These are phyloP conservation scores for Leishmania tarentolae DNA, from an alignment of 208 protist species.

Conservation along the genomic window DNA sequence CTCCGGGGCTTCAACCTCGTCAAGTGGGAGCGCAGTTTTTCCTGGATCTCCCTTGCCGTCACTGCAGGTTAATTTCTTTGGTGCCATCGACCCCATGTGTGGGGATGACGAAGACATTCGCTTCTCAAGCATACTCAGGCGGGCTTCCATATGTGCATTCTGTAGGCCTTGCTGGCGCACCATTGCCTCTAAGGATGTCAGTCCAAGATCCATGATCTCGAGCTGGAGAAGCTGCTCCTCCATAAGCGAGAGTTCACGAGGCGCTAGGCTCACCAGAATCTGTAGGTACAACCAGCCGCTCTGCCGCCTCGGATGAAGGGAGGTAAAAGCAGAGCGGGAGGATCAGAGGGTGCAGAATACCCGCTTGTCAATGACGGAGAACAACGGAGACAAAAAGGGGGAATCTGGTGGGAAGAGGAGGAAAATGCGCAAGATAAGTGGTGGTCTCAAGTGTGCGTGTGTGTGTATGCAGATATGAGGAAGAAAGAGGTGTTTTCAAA, in stretches of 20 bases:
- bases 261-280: background rate
- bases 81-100: background rate
- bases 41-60: background rate
- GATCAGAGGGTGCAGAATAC: background rate
- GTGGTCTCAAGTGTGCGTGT: background rate
- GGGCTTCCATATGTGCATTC: slow-evolving; percentile 2
- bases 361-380: background rate
- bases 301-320: background rate
- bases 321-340: background rate
- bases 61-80: background rate
- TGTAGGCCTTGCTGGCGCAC: slow-evolving; percentile 16
- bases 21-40: background rate
- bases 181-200: slow-evolving; percentile 21
- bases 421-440: background rate
- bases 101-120: background rate
- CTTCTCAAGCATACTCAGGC: slow-evolving; percentile 5
- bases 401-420: background rate
- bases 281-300: background rate
- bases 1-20: background rate
- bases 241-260: background rate
- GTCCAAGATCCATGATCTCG: slow-evolving; percentile 10
- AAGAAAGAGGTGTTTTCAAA: background rate
- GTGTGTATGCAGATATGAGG: background rate
- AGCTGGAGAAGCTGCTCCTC: slow-evolving; percentile 10
- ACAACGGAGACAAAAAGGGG: background rate